Conservation (phyloP, 2,329 filamentous ascomycete genomes). For the Pseudogymnoascus sp. region DNA sequence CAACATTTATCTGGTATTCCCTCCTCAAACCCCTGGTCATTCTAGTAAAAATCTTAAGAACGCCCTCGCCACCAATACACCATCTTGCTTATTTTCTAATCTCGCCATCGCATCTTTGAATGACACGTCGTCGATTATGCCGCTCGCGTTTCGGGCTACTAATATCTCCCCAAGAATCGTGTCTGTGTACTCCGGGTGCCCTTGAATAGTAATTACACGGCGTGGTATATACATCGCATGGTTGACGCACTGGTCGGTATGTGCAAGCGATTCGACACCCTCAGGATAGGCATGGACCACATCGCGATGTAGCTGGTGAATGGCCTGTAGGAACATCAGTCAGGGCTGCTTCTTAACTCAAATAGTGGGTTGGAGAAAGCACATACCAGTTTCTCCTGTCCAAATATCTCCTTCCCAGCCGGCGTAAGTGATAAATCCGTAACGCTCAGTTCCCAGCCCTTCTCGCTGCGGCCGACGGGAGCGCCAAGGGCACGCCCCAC, state of each 20-base stretch:
- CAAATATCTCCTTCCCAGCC: slow-evolving; percentile 66
- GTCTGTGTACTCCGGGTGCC: slow-evolving; percentile 75
- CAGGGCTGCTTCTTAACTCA: background rate
- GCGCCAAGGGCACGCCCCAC: slow-evolving; percentile 64
- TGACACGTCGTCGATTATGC: slow-evolving; percentile 62
- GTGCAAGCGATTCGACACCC: slow-evolving; percentile 55
- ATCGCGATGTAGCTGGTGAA: slow-evolving; percentile 86
- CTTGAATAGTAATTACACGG: slow-evolving; percentile 69
- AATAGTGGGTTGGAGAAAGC: background rate
- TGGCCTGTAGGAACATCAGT: slow-evolving; percentile 38
- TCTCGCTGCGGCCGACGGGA: slow-evolving; percentile 57
- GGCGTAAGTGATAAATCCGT: slow-evolving; percentile 59
- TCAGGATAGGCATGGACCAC: slow-evolving; percentile 58
- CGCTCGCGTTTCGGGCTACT: slow-evolving; percentile 53
- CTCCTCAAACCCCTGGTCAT: background rate
- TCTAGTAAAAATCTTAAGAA: slow-evolving; percentile 73
- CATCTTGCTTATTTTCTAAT: slow-evolving; percentile 65
- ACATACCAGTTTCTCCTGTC: slow-evolving; percentile 49
- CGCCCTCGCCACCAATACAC: slow-evolving; percentile 62
- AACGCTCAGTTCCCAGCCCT: slow-evolving; percentile 78
- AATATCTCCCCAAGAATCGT: slow-evolving; percentile 66
- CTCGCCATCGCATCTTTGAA: slow-evolving; percentile 62
- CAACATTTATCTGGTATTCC: background rate
- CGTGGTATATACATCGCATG: slow-evolving; percentile 70
- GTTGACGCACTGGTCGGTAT: slow-evolving; percentile 60